Conservation (phyloP, 73 alveolate genomes). For the Stentor roeselii region DNA sequence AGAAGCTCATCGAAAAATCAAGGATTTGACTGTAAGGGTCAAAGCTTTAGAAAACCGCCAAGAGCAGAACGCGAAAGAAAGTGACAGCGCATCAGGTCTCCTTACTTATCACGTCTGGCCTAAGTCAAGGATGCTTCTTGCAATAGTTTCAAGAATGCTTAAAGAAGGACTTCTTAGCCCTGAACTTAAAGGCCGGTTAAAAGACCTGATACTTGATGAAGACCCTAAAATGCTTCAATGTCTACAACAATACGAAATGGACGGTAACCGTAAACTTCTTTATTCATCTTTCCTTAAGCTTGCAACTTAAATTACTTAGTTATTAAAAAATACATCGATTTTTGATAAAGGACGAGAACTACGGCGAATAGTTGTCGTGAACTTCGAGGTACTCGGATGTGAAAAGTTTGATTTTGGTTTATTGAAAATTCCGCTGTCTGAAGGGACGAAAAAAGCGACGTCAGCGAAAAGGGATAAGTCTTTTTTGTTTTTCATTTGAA, state of each 20-base stretch:
- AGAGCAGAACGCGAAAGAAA: background rate
- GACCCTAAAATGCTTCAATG: conserved; percentile 43
- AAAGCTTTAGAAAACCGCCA: background rate
- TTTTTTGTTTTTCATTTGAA: background rate
- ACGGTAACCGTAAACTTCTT: conserved; percentile 52
- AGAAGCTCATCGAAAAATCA: conserved; percentile 7
- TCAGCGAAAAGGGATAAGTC: background rate
- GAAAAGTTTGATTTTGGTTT: background rate
- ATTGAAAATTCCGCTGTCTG: no score
- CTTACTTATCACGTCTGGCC: conserved; percentile 69
- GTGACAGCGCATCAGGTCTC: conserved; percentile 34
- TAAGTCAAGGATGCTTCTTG: conserved; percentile 62
- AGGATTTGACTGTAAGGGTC: background rate
- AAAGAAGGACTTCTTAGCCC: conserved; percentile 46
- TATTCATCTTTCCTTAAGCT: conserved; percentile 35
- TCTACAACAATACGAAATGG: conserved; percentile 51
- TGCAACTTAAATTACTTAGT: background rate
- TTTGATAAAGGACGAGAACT: background rate
- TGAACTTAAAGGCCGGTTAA: conserved; percentile 54
- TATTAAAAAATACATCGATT: background rate
- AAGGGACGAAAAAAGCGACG: background rate
- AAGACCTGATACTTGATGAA: conserved; percentile 56
- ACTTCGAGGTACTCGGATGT: background rate
- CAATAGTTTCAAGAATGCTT: conserved; percentile 59
- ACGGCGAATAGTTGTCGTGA: background rate